Conservation (phyloP, 2,329 filamentous ascomycete genomes). For the Sporothrix pallida region DNA sequence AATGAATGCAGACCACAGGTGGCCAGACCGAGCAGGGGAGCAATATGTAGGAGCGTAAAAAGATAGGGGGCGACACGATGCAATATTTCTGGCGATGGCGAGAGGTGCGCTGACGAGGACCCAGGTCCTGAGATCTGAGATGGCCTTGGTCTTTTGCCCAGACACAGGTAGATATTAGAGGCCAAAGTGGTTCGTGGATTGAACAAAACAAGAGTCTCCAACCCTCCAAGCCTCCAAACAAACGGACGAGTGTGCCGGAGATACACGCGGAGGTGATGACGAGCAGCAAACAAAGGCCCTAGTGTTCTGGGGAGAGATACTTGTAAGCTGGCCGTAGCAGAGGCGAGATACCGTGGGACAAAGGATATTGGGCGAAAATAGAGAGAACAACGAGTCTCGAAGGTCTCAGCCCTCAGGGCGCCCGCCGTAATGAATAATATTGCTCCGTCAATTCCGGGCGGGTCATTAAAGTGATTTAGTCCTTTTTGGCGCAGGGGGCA, state of each 20-base stretch:
- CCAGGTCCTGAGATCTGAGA: too few relatives aligned
- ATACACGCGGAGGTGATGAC: slow-evolving; percentile 10
- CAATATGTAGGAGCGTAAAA: background rate
- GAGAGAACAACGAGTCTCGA: background rate
- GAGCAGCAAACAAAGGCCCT: slow-evolving; percentile 6
- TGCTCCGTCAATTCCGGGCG: slow-evolving; percentile 20
- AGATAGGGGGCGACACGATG: background rate
- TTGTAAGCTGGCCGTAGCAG: background rate
- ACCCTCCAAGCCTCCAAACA: background rate
- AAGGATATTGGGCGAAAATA: background rate
- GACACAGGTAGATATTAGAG: too few relatives aligned
- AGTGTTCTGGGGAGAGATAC: background rate
- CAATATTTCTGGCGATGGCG: slow-evolving; percentile 15
- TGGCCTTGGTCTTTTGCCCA: too few relatives aligned
- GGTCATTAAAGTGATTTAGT: slow-evolving; percentile 11
- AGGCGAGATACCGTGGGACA: slow-evolving; percentile 21
- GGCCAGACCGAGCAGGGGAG: background rate
- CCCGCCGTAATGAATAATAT: slow-evolving; percentile 8
- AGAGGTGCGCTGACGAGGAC: slow-evolving; percentile 19
- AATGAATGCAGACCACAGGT: background rate
- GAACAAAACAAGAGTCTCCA: too few relatives aligned
- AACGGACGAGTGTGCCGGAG: background rate
- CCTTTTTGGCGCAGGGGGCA: background rate
- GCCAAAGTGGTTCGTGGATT: too few relatives aligned
- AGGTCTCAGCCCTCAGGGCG: slow-evolving; percentile 11